Evolutionary conservation across 2,329 filamentous ascomycete genomes (phyloP), one percentile per base, ranked within the genome.

Genomic region (Neonectria faginata): DNA sequence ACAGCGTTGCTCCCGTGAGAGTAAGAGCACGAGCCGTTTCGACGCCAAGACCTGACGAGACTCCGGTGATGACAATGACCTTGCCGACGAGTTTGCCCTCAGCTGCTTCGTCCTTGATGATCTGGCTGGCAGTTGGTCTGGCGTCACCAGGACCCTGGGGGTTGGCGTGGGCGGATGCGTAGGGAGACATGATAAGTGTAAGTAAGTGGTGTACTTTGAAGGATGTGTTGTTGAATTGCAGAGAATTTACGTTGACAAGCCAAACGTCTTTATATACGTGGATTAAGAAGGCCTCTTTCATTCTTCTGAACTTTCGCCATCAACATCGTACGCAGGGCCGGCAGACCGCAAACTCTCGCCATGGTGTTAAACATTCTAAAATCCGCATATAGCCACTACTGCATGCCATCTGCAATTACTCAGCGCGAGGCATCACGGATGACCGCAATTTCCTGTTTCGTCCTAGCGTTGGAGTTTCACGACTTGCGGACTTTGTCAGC

Each of bases 61-160:
- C 70, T 11, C 79, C 79, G 4, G 79, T 81, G 59, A 81, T 64
- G 33, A 82, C 67, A 45, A 80, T 70, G 31, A 77, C 73, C 66
- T 79, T 81, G 58, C 74, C 79, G 9, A 44, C 33, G 8, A 77
- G 67, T 31, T 72, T 72, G 44, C 61, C 67, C 7, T 68, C 52
- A 2, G 73, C 51, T 8, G 59, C 66, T 57, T 77, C 72, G 56
- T 79, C 75, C 31, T 76, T 51, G 58, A 80, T 65, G 55, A 79
- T 76, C 12, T 79, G 75, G 1, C 76, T 44, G 2, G 76, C 76
- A 0, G 76, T 79, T 3, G 76, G 76, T 7, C 77, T 73, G 14
- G 73, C 67, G 55, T 79, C 77, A 1, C 75, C 75, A 2, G 74
- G 69, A 2, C 77, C 77, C 14, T 66, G 20, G 3, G 67, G 67